phyloP scores from a whole-genome alignment of 2,329 filamentous ascomycete species.

The Cercospora canescens region DNA sequence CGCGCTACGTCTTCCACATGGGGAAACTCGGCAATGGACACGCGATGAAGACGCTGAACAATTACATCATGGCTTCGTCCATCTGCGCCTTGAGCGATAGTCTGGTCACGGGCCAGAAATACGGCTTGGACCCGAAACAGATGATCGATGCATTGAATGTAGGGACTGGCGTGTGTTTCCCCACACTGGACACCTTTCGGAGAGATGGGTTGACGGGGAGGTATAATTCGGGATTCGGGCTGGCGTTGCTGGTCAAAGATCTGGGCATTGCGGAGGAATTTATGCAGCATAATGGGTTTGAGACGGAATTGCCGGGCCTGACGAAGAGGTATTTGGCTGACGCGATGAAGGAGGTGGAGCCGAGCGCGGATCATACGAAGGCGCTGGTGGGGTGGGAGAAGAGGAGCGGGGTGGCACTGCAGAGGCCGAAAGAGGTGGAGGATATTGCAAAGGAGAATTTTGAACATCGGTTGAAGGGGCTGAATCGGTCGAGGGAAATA shows the following conservation, averaged over 20 bases:
- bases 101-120: conserved; percentile 38
- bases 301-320: conserved; percentile 35
- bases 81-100: conserved; percentile 37
- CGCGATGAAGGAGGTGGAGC: conserved; percentile 33
- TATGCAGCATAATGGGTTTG: conserved; percentile 35
- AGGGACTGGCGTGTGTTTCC: conserved; percentile 42
- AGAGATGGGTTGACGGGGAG: conserved; percentile 29
- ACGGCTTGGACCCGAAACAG: conserved; percentile 38
- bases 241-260: conserved; percentile 40
- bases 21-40: conserved; percentile 38
- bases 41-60: conserved; percentile 42
- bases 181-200: conserved; percentile 34
- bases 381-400: conserved; percentile 40
- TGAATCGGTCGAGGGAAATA: conserved; percentile 23
- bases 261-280: conserved; percentile 39
- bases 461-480: conserved; percentile 31
- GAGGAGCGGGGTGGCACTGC: conserved; percentile 36
- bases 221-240: conserved; percentile 38
- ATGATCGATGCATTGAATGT: conserved; percentile 47
- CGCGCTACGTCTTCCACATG: conserved; percentile 39
- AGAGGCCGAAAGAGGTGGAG: conserved; percentile 30
- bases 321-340: conserved; percentile 36
- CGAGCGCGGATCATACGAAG: conserved; percentile 38
- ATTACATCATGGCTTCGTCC: conserved; percentile 39
- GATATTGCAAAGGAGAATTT: conserved; percentile 29